Base-by-base conservation (phyloP, 164 flowering plant species). In the Aristolochia contorta region DNA sequence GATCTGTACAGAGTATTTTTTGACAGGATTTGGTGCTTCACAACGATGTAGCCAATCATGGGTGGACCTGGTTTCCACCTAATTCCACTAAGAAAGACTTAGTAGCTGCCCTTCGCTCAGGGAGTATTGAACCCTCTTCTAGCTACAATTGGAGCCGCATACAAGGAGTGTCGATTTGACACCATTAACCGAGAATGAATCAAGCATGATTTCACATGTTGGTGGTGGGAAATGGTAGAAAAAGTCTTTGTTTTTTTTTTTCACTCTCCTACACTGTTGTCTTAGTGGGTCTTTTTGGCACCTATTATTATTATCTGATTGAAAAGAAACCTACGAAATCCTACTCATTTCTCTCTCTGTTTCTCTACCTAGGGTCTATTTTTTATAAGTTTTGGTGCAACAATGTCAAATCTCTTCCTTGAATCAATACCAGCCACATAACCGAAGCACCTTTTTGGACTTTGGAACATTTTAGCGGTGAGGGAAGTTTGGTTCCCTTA, bases 1-100 rank as follows among this genome's bases (percentile, higher is more conserved):
- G n/a, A 27, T 5, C 30, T 27, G 30, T 2, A 27, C 30, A 27
- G 3, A 27, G 33, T 27, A 21, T 27, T 2, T n/a, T 27, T 50
- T 61, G 43, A 20, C 27, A 45, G 32, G 56, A 51, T 61, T 51
- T 55, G 56, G 64, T 61, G 62, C 62, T 37, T 51, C 30, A 56
- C 15, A 56, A 16, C 13, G 32, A n/a, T 19, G 24, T 8, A 56
- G 16, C 58, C 12, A 56, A 19, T 18, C 58, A 27, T 56, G 41
- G 32, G 12, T 30, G 20, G 10, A 27, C 41, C 58, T 32, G n/a
- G 16, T 23, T 24, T 14, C 12, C 43, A 55, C 32, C 45, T 32
- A 22, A 13, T 15, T 56, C 41, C 41, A 56, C 58, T 56, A 12
- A 18, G 27, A 56, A 4, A 32, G 32, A 49, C 19, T 49, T 4